A percentile compares a stretch with the other conserved stretches of the same genome.
Evolutionary conservation across 2,329 filamentous ascomycete genomes (phyloP).

Genomic region (Erysiphe pisi): DNA sequence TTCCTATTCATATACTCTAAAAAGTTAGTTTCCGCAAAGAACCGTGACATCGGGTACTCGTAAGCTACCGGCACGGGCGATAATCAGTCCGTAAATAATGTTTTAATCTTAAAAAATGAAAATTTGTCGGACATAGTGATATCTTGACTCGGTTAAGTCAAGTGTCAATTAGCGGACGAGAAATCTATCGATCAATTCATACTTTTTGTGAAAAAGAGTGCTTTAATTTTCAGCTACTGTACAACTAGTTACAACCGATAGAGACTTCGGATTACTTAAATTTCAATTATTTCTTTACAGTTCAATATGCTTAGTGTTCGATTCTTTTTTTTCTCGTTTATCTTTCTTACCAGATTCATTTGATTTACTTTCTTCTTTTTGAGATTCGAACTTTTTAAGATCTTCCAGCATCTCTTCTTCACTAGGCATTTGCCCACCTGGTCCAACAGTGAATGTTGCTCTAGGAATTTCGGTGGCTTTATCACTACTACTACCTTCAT

Average conservation of each 20-base stretch:
- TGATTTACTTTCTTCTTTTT: constrained; percentile 33
- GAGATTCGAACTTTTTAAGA: background rate
- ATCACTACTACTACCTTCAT: constrained; percentile 34
- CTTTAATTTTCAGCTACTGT: background rate
- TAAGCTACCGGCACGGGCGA: no score
- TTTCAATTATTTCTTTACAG: constrained; percentile 30
- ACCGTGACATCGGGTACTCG: no score
- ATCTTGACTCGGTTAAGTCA: no score
- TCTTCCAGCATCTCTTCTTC: constrained; percentile 45
- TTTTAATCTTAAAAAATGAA: no score
- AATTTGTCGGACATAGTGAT: no score
- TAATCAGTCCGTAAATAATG: no score
- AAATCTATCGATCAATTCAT: no score
- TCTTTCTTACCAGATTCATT: constrained; percentile 26
- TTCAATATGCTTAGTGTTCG: constrained; percentile 31
- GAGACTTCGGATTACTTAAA: background rate
- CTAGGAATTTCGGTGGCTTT: background rate
- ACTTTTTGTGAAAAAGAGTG: no score
- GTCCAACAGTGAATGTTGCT: constrained; percentile 38
- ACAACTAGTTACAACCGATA: background rate
- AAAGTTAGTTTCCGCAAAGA: no score
- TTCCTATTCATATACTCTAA: no score
- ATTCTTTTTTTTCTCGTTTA: constrained; percentile 10
- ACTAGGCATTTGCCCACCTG: constrained; percentile 41
- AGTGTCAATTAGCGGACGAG: no score